phyloP scores from a whole-genome alignment of 441 rosid genomes.

The Lepidium campestre region DNA sequence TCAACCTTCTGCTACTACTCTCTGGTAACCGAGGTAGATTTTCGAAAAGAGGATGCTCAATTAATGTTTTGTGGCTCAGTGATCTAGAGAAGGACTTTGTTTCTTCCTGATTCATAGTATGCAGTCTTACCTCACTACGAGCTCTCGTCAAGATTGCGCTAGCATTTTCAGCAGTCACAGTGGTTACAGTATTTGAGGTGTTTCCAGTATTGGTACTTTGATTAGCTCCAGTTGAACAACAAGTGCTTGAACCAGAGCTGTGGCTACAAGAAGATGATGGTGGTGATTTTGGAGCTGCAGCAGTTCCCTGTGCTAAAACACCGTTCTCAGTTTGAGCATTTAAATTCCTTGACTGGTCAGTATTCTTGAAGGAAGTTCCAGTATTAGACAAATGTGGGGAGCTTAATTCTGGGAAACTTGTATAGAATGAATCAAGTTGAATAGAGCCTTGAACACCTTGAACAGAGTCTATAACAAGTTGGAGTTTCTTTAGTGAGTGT shows the following conservation, averaged over 20 bases:
- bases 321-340: constrained; percentile 36
- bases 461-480: constrained; percentile 72
- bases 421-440: constrained; percentile 68
- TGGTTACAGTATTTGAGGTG: constrained; percentile 27
- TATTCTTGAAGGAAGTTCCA: constrained; percentile 23
- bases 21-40: constrained; percentile 35
- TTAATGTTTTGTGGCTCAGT: constrained; percentile 56
- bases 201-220: constrained; percentile 31
- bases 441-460: constrained; percentile 70
- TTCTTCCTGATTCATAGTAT: constrained; percentile 42
- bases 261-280: constrained; percentile 67
- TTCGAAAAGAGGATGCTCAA: constrained; percentile 34
- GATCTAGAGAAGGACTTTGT: constrained; percentile 53
- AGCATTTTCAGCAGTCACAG: constrained; percentile 32
- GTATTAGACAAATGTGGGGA: constrained; percentile 37
- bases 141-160: constrained; percentile 51
- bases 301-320: constrained; percentile 28
- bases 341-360: constrained; percentile 21
- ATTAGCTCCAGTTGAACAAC: constrained; percentile 50
- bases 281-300: constrained; percentile 48
- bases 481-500: constrained; percentile 78
- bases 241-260: constrained; percentile 64
- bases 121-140: constrained; percentile 54
- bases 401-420: constrained; percentile 70
- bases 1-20: constrained; percentile 9